Conservation (phyloP, 352 stramenopile genomes). For the Globisporangium iwayamae region DNA sequence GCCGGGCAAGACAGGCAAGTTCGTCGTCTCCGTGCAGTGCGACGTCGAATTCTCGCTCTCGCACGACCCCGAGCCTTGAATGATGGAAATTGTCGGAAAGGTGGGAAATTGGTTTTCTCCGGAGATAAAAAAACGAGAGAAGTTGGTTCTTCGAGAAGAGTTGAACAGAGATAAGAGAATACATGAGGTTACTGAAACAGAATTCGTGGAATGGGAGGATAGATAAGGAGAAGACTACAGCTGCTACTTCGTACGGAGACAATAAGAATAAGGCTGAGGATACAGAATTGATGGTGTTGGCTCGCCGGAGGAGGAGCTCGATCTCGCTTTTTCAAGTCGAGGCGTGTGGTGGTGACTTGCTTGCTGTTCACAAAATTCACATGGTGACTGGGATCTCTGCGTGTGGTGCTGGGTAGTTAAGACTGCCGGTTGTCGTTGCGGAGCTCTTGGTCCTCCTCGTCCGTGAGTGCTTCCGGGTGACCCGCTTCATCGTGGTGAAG, state of each 20-base stretch:
- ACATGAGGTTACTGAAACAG: not conserved
- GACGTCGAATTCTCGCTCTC: constrained; percentile 80
- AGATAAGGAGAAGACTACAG: not conserved
- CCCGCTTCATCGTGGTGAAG: not conserved
- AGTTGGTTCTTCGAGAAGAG: too few relatives aligned
- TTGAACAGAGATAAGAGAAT: not conserved
- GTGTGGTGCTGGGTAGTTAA: not conserved
- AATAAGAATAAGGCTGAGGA: not conserved
- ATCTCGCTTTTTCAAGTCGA: too few relatives aligned
- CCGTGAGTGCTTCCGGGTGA: not conserved
- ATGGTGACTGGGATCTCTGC: too few relatives aligned
- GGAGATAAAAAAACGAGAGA: not conserved
- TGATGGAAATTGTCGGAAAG: not conserved
- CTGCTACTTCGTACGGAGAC: not conserved
- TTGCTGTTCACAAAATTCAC: too few relatives aligned
- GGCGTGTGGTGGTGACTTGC: too few relatives aligned
- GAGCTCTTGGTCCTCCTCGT: not conserved
- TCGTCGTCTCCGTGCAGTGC: constrained; percentile 82
- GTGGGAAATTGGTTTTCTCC: not conserved
- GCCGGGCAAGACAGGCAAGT: constrained; percentile 66
- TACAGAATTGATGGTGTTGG: not conserved
- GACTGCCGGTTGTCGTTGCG: not conserved
- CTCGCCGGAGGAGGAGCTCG: too few relatives aligned
- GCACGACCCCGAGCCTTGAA: constrained; percentile 22
- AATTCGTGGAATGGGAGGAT: not conserved